Evolutionary conservation across 139 green algal species (phyloP).

Genomic region (Spirogloea muscicola): DNA sequence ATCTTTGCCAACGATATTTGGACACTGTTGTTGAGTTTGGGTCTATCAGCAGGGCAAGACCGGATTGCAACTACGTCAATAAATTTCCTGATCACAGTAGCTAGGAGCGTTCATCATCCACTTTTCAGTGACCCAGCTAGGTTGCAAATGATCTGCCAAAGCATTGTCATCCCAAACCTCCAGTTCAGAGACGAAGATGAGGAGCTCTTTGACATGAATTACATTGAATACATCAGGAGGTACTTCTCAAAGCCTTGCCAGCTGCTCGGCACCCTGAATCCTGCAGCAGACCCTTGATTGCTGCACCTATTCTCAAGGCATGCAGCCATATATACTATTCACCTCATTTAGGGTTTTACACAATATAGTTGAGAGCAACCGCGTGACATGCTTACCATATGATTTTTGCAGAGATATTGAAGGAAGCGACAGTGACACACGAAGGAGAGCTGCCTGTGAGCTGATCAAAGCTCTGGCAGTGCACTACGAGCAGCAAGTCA

Average conservation of each 20-base stretch:
- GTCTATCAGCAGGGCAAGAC: constrained; percentile 63
- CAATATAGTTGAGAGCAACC: background rate
- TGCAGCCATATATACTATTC: background rate
- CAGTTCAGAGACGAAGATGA: constrained; percentile 65
- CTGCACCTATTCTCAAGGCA: background rate
- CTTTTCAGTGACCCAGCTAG: constrained; percentile 69
- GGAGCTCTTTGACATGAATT: constrained; percentile 94
- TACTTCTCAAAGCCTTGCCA: background rate
- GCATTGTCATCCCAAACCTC: constrained; percentile 49
- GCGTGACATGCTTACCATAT: background rate
- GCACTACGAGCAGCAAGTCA: constrained; percentile 55
- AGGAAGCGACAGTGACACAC: constrained; percentile 90
- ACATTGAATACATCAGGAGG: constrained; percentile 83
- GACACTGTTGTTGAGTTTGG: constrained; percentile 78
- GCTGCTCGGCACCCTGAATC: no score
- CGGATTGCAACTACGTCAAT: constrained; percentile 86
- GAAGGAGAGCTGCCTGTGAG: constrained; percentile 83
- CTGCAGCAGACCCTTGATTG: background rate
- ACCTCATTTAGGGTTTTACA: background rate
- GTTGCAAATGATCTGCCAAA: constrained; percentile 56
- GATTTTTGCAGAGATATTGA: constrained; percentile 74
- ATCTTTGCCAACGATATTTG: constrained; percentile 73
- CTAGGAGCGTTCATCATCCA: constrained; percentile 69
- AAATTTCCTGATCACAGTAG: constrained; percentile 88
- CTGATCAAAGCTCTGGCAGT: constrained; percentile 62